Evolutionary conservation across 2,329 filamentous ascomycete genomes (phyloP), one percentile per base, ranked within the genome.

Genomic region (Fusarium anguioides): DNA sequence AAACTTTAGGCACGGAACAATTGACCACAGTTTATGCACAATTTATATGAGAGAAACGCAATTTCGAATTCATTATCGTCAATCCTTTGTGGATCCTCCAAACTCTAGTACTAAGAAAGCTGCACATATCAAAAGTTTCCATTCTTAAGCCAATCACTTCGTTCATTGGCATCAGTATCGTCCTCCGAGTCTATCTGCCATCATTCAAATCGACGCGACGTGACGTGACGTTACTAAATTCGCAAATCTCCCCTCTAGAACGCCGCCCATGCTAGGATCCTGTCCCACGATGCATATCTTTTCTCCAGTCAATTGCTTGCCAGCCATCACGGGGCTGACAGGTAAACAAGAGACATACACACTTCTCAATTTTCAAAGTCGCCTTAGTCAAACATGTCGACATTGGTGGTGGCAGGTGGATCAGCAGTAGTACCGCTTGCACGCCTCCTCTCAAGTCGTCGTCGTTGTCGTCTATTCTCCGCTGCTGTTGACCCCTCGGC

Each of bases 401-500:
- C 66, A 10, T 52, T 60, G 27, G 66, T 52, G 23, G 66, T 36
- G 42, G 53, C n/a, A 21, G 67, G 64, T 6, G 50, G 40, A 23
- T 69, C 66, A 21, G 46, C 26, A n/a, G 56, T 39, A 56, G 74
- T 80, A 36, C 69, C 70, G 75, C 70, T 80, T 67, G 69, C 81
- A 77, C 76, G 79, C 68, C 87, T 73, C 59, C 81, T 80, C 75
- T 90, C 87, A 61, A 83, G 74, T 66, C 87, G 80, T 69, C 87
- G 82, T 73, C 87, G 79, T 72, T 87, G 79, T 66, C 85, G 75
- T 64, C 87, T 79, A 58, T 85, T 83, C 57, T 89, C 83, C 7
- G 84, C 85, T 4, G 74, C 75, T 2, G 74, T 74, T 4, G 77
- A 76, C 24, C 75, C 75, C 15, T 70, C 70, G 8, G 83, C 85